Base-by-base conservation (phyloP, 2,329 filamentous ascomycete species). In the Sporothrix protearum region DNA sequence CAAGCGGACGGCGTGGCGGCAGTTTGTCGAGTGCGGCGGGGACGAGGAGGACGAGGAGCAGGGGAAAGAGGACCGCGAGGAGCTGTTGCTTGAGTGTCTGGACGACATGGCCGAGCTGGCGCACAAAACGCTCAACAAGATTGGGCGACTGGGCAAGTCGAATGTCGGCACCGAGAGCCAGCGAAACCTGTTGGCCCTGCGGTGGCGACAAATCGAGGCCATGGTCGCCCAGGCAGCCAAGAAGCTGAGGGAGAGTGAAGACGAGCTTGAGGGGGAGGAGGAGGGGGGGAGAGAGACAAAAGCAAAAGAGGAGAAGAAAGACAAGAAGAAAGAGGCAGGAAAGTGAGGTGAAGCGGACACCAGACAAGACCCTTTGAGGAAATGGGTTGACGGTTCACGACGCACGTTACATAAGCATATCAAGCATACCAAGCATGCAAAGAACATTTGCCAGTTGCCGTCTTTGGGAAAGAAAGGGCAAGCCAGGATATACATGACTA, bases 161-260 rank as follows among this genome's bases (percentile, higher is more conserved):
- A 28, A 30, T 25, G 64, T 73, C 51, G 75, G 73, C 19, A 69
- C 69, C 25, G 69, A 69, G 10, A 57, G 57, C 36, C 74, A 75
- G 71, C 71, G 75, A 6, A 67, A 9, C 12, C 36, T 76, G 47
- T 70, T 76, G 30, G 59, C 72, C 2, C 53, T 51, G 42, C 70
- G 75, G 45, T 76, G 75, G 75, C 71, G 49, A 22, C 74, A 76
- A 71, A 73, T 76, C 33, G 74, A 76, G 72, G 61, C 69, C 57
- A 68, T 74, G 69, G 74, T 74, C 28, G 71, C 49, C 2, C 39
- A 72, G 47, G 64, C 74, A 2, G 68, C 71, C 4, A 47, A 57
- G 19, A 33, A 66, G 51, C 55, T 75, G 61, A 55, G 57, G 10
- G 64, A 42, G 36, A 53, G 42, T 0, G 36, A 45, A 2, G 49